Percentiles rank a stretch among this genome's conserved stretches.
These are phyloP conservation scores for Penicillium turbatum DNA, from an alignment of 495 filamentous ascomycete species.

Conservation along the genomic window DNA sequence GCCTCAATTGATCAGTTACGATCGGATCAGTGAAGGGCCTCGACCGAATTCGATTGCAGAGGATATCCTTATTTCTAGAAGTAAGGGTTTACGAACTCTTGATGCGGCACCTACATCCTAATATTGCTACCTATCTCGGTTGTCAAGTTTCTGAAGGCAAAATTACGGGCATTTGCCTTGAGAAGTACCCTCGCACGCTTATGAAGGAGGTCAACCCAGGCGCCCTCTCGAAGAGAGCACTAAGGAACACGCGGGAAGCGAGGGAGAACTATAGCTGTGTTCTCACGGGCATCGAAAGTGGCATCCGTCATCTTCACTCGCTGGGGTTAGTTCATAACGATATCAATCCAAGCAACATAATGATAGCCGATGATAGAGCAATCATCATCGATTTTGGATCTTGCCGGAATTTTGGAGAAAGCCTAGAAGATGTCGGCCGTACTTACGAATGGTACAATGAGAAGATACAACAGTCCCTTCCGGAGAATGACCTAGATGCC, in stretches of 20 bases:
- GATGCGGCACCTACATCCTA: neutral
- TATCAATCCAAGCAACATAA: constrained; percentile 28
- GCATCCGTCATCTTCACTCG: neutral
- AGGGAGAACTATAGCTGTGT: neutral
- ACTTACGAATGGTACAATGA: constrained; percentile 2
- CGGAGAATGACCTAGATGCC: constrained; percentile 6
- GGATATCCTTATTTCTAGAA: neutral
- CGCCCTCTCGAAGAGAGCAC: neutral
- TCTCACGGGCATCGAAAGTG: neutral
- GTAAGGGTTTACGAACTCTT: neutral
- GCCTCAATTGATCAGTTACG: neutral
- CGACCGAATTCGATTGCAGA: neutral
- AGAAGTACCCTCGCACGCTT: neutral
- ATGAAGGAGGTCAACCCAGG: constrained; percentile 1
- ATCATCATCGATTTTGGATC: constrained; percentile 39
- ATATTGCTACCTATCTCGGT: neutral
- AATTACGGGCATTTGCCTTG: neutral
- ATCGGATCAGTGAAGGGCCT: neutral
- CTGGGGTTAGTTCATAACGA: constrained; percentile 31
- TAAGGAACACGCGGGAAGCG: neutral
- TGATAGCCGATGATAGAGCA: constrained; percentile 22
- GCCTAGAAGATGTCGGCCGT: neutral
- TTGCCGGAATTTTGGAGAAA: constrained; percentile 21
- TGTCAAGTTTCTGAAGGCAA: neutral
- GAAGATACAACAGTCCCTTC: neutral